phyloP scores from a whole-genome alignment of 352 stramenopile species.

The Blastocystis sp. region DNA sequence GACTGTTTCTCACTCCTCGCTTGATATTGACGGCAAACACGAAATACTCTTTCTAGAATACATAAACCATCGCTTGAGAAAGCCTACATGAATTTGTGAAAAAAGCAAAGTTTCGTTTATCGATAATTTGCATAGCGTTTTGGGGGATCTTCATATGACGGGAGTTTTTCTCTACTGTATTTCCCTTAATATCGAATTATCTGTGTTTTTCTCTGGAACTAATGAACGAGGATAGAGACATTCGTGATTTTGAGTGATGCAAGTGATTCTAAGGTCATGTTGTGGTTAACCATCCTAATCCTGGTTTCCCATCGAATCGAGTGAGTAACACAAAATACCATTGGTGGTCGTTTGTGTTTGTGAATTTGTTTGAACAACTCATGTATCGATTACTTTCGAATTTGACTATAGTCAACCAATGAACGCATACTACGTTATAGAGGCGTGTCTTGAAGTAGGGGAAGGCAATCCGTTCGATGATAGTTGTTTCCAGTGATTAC shows the following conservation, averaged over 20 bases:
- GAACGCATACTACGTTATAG: constrained; percentile 34
- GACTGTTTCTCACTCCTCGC: too few relatives aligned
- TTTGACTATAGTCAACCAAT: not conserved
- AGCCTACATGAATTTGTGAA: too few relatives aligned
- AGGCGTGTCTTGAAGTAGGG: constrained; percentile 16
- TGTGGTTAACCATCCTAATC: not conserved
- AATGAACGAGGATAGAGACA: not conserved
- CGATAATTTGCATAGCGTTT: too few relatives aligned
- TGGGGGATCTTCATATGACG: too few relatives aligned
- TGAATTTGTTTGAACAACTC: not conserved
- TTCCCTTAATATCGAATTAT: too few relatives aligned
- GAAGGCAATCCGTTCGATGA: not conserved
- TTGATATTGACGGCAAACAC: too few relatives aligned
- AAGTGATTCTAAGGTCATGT: not conserved
- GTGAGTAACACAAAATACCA: constrained; percentile 31
- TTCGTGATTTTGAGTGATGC: not conserved
- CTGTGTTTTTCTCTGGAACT: too few relatives aligned
- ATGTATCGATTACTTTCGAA: not conserved
- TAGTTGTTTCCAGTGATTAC: constrained; percentile 69
- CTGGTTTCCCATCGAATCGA: not conserved
- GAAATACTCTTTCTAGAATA: too few relatives aligned
- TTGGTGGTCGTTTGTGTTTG: constrained; percentile 54
- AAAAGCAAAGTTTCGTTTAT: too few relatives aligned
- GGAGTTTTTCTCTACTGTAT: too few relatives aligned
- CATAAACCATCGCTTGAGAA: too few relatives aligned